Evolutionary conservation across 2,329 filamentous ascomycete species (phyloP), one percentile per base, ranked within the genome.

Genomic region (Fusarium drepaniforme): DNA sequence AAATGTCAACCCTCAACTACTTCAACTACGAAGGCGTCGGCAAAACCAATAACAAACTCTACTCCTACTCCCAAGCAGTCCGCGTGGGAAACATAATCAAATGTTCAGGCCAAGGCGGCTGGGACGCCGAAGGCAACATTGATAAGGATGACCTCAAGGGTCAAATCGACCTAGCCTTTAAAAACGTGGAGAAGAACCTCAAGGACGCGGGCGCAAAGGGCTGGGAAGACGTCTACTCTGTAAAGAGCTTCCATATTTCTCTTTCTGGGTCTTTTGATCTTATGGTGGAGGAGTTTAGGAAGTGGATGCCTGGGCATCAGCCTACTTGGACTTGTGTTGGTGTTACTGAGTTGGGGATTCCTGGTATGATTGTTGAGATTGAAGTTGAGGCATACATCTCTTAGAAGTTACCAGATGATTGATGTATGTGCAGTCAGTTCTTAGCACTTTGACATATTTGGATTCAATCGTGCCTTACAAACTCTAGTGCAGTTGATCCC

Each of bases 281-380:
- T 8, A 86, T 90, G 83, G 81, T 86, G 3, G 68, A 84, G 40
- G 86, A 88, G 59, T 84, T 90, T 51, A 81, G 81, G 67, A 86
- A 86, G 72, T 89, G 85, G 80, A 86, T 88, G 81, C 88, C 88
- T 0, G 76, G 86, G 37, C 88, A 91, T 74, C 77, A 85, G 68
- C 89, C 89, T 0, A 81, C 89, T 1, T 89, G 87, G 87, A 91
- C 89, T 0, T 83, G 81, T 67, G 81, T 91, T 16, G 89, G 87
- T 0, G 89, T 91, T 1, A 74, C 81, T 2, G 75, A 81, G 38
- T 77, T 92, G 8, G 89, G 82, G 0, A 79, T 83, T 66, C 83
- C 85, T 33, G 84, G 83, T 37, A 92, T 92, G 90, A 79, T 82
- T 25, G 84, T 92, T 4, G 90, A 92, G 81, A 88, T 92, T 79